phyloP scores from a whole-genome alignment of 2,329 filamentous ascomycete species.

The Fusarium oxysporum region DNA sequence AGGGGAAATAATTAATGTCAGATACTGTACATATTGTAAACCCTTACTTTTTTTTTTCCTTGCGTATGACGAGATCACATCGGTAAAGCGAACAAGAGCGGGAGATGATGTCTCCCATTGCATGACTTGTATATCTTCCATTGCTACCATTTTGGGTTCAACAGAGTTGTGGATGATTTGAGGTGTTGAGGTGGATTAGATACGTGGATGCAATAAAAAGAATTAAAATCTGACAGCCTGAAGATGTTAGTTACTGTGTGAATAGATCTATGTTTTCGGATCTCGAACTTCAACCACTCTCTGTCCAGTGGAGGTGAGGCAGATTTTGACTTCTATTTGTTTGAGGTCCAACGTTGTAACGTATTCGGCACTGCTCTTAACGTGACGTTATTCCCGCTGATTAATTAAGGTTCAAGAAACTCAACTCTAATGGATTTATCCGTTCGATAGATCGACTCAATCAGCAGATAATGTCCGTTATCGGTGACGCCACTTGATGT shows the following conservation, averaged over 20 bases:
- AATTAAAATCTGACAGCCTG: not conserved
- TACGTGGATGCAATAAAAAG: not conserved
- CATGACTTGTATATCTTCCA: constrained; percentile 21
- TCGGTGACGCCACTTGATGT: constrained; percentile 35
- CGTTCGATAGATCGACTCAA: not conserved
- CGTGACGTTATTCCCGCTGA: not conserved
- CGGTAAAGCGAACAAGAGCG: constrained; percentile 28
- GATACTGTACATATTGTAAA: constrained; percentile 48
- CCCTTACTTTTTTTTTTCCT: constrained; percentile 36
- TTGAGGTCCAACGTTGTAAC: not conserved
- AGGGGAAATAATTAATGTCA: constrained; percentile 46
- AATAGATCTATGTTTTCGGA: too few species aligned
- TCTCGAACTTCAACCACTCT: not conserved
- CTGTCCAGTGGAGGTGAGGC: not conserved
- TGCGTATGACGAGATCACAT: constrained; percentile 35
- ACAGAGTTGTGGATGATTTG: constrained; percentile 17
- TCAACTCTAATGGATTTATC: not conserved
- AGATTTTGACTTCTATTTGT: not conserved
- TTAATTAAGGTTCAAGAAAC: not conserved
- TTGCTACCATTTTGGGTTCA: constrained; percentile 1
- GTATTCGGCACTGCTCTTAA: not conserved
- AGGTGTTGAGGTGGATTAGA: constrained; percentile 19
- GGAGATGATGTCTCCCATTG: constrained; percentile 16
- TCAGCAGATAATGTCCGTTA: constrained; percentile 26
- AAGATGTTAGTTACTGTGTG: not conserved